phyloP scores from a whole-genome alignment of 208 protist genomes.

The Trypanosoma melophagium region DNA sequence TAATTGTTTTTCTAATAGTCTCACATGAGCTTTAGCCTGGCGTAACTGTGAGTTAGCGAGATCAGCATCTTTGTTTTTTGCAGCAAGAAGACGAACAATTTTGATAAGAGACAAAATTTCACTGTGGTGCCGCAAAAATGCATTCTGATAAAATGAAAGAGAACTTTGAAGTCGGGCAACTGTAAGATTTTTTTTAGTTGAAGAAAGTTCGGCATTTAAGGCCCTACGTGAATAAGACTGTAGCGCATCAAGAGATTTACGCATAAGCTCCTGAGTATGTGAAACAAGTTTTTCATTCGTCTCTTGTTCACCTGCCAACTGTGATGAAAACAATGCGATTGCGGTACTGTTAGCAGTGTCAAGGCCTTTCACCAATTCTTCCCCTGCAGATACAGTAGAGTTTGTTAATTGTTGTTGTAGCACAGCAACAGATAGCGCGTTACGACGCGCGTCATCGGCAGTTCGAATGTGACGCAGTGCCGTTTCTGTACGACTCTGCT shows the following conservation, averaged over 20 bases:
- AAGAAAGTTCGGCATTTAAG: constrained; percentile 45
- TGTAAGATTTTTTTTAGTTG: constrained; percentile 39
- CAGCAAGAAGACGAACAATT: constrained; percentile 60
- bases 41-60: constrained; percentile 35
- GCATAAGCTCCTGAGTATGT: constrained; percentile 42
- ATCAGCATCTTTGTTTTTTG: constrained; percentile 44
- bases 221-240: constrained; percentile 30
- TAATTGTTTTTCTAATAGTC: constrained; percentile 63
- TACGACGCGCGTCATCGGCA: constrained; percentile 1
- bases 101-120: constrained; percentile 66
- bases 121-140: constrained; percentile 38
- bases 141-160: constrained; percentile 43
- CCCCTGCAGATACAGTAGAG: constrained; percentile 22
- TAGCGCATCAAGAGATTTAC: constrained; percentile 30
- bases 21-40: constrained; percentile 58
- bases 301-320: constrained; percentile 36
- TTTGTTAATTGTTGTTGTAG: constrained; percentile 31
- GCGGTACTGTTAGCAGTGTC: constrained; percentile 1
- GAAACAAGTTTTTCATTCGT: constrained; percentile 40
- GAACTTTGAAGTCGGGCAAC: constrained; percentile 54
- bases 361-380: constrained; percentile 3
- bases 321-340: constrained; percentile 29
- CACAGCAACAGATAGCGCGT: not conserved
- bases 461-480: constrained; percentile 7
- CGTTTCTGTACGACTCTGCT: constrained; percentile 2